Evolutionary conservation across 139 green algal genomes (phyloP).

Genomic region (Micractinium conductrix): DNA sequence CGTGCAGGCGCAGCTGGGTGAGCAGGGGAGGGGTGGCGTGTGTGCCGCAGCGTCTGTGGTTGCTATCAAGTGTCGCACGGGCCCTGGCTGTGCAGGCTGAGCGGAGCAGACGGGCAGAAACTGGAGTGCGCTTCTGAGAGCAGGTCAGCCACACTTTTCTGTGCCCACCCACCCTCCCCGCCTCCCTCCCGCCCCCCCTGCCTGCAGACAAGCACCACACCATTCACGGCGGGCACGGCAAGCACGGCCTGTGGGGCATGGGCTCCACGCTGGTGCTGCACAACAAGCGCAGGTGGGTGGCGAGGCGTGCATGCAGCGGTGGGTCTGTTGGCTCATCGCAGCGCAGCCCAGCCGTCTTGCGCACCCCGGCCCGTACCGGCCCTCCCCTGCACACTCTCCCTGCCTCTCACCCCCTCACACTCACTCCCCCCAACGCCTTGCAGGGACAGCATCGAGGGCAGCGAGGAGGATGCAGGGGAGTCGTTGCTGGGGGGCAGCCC

Average conservation of each 20-base stretch:
- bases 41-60: too few relatives aligned
- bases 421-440: not conserved
- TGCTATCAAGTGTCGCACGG: too few relatives aligned
- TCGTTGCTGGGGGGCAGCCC: constrained; percentile 32
- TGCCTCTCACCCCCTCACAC: not conserved
- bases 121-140: too few relatives aligned
- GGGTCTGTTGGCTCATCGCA: too few relatives aligned
- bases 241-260: constrained; percentile 51
- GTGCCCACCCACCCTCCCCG: too few relatives aligned
- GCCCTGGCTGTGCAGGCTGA: too few relatives aligned
- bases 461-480: constrained; percentile 28
- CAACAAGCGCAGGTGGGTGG: constrained; percentile 25
- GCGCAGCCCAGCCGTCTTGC: not conserved
- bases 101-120: too few relatives aligned
- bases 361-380: not conserved
- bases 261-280: constrained; percentile 47
- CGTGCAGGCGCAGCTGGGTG: constrained; percentile 36
- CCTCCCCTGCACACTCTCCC: not conserved
- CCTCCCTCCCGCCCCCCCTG: not conserved
- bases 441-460: constrained; percentile 27
- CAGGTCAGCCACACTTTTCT: too few relatives aligned
- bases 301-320: too few relatives aligned
- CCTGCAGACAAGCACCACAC: constrained; percentile 40
- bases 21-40: not conserved
- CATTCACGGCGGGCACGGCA: constrained; percentile 36